Conservation (phyloP, 2,329 filamentous ascomycete species). For the Colletotrichum abscissum region DNA sequence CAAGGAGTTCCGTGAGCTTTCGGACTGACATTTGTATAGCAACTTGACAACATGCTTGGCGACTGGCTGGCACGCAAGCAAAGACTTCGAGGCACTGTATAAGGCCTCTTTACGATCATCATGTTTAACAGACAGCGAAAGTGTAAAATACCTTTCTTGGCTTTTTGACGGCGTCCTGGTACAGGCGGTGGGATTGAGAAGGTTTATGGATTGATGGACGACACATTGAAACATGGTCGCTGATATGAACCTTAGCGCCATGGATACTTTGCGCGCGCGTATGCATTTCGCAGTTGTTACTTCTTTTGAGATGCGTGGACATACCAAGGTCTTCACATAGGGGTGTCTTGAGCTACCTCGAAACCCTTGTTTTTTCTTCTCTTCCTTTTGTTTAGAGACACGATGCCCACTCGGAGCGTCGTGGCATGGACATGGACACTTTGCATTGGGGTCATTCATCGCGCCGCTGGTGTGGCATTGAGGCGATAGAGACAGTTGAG, state of each 20-base stretch:
- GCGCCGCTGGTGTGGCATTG: slow-evolving; percentile 11
- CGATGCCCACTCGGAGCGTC: neutral
- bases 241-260: slow-evolving; percentile 39
- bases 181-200: slow-evolving; percentile 22
- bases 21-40: slow-evolving; percentile 53
- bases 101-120: slow-evolving; percentile 31
- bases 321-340: slow-evolving; percentile 14
- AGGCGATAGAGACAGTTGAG: slow-evolving; percentile 10
- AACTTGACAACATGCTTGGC: slow-evolving; percentile 88
- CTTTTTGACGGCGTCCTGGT: slow-evolving; percentile 32
- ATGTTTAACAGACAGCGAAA: slow-evolving; percentile 29
- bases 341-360: neutral
- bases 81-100: slow-evolving; percentile 66
- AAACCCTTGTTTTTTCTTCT: neutral
- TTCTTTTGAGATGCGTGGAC: slow-evolving; percentile 30
- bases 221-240: slow-evolving; percentile 34
- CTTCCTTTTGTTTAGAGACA: slow-evolving; percentile 30
- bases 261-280: slow-evolving; percentile 32
- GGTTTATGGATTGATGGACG: slow-evolving; percentile 34
- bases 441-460: slow-evolving; percentile 20
- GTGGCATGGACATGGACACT: slow-evolving; percentile 14
- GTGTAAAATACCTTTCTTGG: slow-evolving; percentile 33
- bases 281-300: slow-evolving; percentile 25
- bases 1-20: neutral
- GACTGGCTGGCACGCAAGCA: slow-evolving; percentile 82